Evolutionary conservation across 352 stramenopile genomes (phyloP), one percentile per base, ranked within the genome.

Genomic region (Globisporangium cystogenes): DNA sequence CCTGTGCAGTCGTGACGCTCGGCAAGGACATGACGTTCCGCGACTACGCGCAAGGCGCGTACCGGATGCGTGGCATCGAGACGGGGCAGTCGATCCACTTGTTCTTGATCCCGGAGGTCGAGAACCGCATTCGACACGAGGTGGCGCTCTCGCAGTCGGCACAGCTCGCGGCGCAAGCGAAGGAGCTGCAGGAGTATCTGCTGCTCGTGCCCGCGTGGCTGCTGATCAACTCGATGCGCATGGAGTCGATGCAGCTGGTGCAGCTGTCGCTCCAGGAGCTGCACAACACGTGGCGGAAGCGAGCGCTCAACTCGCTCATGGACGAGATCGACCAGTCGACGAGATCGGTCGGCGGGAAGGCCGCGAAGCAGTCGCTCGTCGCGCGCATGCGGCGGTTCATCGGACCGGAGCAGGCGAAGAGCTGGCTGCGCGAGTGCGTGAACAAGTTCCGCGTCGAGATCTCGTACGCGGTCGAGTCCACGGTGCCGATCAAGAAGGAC

Each of bases 191-290:
- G n/a, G 75, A 74, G 29, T 93, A 86, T 47, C 66, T 92, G 31
- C 55, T 90, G n/a, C 60, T 90, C 7, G 84, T 95, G 24, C 80
- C 86, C 5, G 88, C 87, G 5, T 99, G 97, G 97, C 83, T 99
- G 29, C 89, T 98, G 49, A 92, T 99, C 48, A 99, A 99, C 79
- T 98, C 96, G 60, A 99, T 99, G 95, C 96, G 96, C 27, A 98
- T 97, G 60, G 98, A 99, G 64, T 98, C 98, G 55, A 98, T 99
- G 83, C 97, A 99, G 65, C 97, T 98, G 42, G 87, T 98, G n/a
- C 91, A 99, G 68, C 75, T 99, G 15, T 99, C 93, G 45, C 56
- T 96, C 40, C 88, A 97, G 64, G 96, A 99, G 59, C 87, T 99
- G 56, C 96, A 94, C 62, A 99, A 99, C 64, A 98, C 98, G 31